Evolutionary conservation across 345 rosid genomes (phyloP).

Genomic region (Populus tremula): DNA sequence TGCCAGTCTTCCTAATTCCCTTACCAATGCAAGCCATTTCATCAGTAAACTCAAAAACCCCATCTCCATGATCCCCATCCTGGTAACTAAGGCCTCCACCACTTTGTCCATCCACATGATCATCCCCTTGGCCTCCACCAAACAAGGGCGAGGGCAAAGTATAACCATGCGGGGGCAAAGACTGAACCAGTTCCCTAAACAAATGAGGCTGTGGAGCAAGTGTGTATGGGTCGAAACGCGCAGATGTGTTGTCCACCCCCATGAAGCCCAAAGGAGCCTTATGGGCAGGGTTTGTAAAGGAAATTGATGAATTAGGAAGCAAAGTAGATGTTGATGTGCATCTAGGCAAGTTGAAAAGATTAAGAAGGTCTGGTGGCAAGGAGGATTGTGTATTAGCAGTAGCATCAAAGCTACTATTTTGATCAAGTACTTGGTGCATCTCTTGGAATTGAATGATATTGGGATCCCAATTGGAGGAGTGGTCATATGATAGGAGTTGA

Average conservation of each 20-base stretch:
- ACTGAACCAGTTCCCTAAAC: slow-evolving; percentile 39
- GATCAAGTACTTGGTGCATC: slow-evolving; percentile 19
- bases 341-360: slow-evolving; percentile 53
- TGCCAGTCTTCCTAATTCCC: slow-evolving; percentile 40
- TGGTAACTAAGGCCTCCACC: slow-evolving; percentile 20
- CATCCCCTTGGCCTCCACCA: slow-evolving; percentile 30
- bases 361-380: slow-evolving; percentile 56
- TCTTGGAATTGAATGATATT: slow-evolving; percentile 18
- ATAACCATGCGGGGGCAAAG: slow-evolving; percentile 34
- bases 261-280: slow-evolving; percentile 6
- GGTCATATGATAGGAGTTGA: slow-evolving; percentile 22
- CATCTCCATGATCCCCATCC: slow-evolving; percentile 34
- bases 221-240: slow-evolving; percentile 45
- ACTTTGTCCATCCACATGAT: slow-evolving; percentile 4
- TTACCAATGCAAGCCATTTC: slow-evolving; percentile 45
- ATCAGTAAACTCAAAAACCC: slow-evolving; percentile 47
- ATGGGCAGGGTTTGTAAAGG: slow-evolving; percentile 29
- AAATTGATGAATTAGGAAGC: slow-evolving; percentile 42
- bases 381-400: neutral
- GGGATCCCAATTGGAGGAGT: slow-evolving; percentile 38
- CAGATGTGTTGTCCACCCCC: slow-evolving; percentile 31
- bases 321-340: slow-evolving; percentile 36
- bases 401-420: slow-evolving; percentile 3
- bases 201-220: slow-evolving; percentile 64
- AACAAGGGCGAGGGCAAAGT: slow-evolving; percentile 36